A percentile compares a stretch with the other conserved stretches of the same genome.
These are phyloP conservation scores for Camillea tinctor DNA, from an alignment of 2,329 filamentous ascomycete genomes.

Conservation along the genomic window DNA sequence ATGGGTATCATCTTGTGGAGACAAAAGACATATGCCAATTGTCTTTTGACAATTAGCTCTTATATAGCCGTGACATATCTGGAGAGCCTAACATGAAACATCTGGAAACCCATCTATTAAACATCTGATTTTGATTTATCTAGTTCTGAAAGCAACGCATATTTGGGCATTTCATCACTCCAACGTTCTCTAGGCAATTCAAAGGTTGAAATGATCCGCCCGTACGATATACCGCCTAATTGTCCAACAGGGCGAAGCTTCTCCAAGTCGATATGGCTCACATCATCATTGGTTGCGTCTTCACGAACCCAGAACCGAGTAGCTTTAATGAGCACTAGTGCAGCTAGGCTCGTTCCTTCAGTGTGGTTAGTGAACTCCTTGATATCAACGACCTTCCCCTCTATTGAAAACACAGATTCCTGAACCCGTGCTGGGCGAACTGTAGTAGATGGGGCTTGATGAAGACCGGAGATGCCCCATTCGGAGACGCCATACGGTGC, in stretches of 20 bases:
- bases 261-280: neutral
- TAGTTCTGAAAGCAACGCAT: neutral
- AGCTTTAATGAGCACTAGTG: slow-evolving; percentile 5
- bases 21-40: too few relatives aligned
- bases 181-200: slow-evolving; percentile 1
- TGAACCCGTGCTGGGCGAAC: slow-evolving; percentile 23
- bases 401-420: slow-evolving; percentile 24
- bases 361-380: neutral
- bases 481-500: slow-evolving; percentile 56
- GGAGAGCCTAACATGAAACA: too few relatives aligned
- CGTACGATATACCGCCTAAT: slow-evolving; percentile 7
- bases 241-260: slow-evolving; percentile 3
- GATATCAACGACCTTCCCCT: neutral
- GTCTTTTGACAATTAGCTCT: too few relatives aligned
- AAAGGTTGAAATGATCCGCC: slow-evolving; percentile 1
- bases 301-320: slow-evolving; percentile 8
- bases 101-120: neutral
- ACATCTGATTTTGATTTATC: neutral
- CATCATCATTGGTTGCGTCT: slow-evolving; percentile 1
- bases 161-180: neutral
- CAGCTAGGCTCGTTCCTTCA: neutral
- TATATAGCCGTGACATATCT: too few relatives aligned
- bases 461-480: slow-evolving; percentile 20
- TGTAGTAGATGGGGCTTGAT: slow-evolving; percentile 17
- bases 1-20: too few relatives aligned